These are phyloP conservation scores for Ilyonectria mors-panacis DNA, from an alignment of 2,329 filamentous ascomycete species.

Conservation along the genomic window DNA sequence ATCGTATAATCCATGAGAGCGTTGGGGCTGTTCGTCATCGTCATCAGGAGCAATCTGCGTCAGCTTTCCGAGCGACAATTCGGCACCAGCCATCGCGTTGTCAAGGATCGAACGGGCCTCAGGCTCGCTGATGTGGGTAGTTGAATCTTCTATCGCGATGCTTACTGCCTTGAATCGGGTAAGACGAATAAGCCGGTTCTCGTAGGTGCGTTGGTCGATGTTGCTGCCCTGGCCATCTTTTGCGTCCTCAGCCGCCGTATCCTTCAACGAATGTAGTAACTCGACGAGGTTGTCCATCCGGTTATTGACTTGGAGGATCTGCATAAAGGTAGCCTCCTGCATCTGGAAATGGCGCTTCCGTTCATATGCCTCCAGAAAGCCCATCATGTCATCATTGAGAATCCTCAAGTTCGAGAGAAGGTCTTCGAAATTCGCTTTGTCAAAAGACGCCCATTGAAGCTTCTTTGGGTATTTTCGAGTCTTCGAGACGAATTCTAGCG, in stretches of 20 bases:
- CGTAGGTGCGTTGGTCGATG: not conserved
- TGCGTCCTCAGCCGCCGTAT: not conserved
- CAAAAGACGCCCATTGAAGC: conserved; percentile 11
- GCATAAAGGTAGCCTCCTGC: conserved; percentile 18
- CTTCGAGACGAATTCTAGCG: conserved; percentile 1
- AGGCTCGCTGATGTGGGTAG: not conserved
- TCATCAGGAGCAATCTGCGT: not conserved
- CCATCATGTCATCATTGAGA: conserved; percentile 9
- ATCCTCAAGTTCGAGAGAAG: not conserved
- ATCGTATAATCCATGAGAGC: not conserved
- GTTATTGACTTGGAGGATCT: conserved; percentile 15
- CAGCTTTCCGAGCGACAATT: not conserved
- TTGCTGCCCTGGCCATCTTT: not conserved
- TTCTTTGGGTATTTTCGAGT: conserved; percentile 6
- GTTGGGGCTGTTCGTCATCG: not conserved
- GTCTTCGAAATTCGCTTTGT: not conserved
- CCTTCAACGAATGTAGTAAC: not conserved
- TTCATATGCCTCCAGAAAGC: conserved; percentile 10
- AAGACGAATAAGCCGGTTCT: conserved; percentile 12
- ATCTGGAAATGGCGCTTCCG: conserved; percentile 10
- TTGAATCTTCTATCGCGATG: conserved; percentile 5
- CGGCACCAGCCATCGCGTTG: not conserved
- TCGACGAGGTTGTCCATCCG: not conserved
- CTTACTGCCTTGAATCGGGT: conserved; percentile 12
- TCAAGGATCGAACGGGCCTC: conserved; percentile 1